These are phyloP conservation scores for Scolecobasidium constrictum DNA, from an alignment of 2,329 filamentous ascomycete genomes.

Conservation along the genomic window DNA sequence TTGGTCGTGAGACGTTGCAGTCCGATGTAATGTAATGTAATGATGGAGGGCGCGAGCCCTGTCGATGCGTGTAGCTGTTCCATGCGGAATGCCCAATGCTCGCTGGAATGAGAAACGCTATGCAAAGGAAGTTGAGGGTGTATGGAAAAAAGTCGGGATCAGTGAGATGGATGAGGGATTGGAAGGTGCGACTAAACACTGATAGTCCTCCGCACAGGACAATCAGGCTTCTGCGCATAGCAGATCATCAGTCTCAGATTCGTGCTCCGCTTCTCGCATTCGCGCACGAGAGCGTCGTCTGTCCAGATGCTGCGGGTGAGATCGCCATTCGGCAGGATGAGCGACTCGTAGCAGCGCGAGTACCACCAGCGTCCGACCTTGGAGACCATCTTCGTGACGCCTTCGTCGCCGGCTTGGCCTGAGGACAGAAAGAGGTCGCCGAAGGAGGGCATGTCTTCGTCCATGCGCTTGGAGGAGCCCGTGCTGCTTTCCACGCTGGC, in stretches of 20 bases:
- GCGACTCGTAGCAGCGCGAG: slow-evolving; percentile 76
- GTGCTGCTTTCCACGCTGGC: background rate
- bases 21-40: too few species aligned
- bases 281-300: slow-evolving; percentile 61
- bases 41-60: too few species aligned
- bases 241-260: slow-evolving; percentile 87
- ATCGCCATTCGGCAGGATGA: slow-evolving; percentile 36
- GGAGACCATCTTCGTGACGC: slow-evolving; percentile 85
- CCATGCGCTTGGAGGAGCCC: background rate
- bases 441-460: slow-evolving; percentile 40
- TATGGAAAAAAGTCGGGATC: too few species aligned
- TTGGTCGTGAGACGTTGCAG: too few species aligned
- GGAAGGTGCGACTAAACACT: slow-evolving; percentile 34
- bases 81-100: too few species aligned
- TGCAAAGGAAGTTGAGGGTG: too few species aligned
- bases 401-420: slow-evolving; percentile 52
- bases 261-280: slow-evolving; percentile 79
- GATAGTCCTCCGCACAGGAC: slow-evolving; percentile 35
- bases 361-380: slow-evolving; percentile 97
- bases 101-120: too few species aligned
- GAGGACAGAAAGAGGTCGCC: slow-evolving; percentile 31
- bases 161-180: too few species aligned
- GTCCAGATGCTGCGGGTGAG: slow-evolving; percentile 63
- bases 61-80: too few species aligned
- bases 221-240: slow-evolving; percentile 68